phyloP scores from a whole-genome alignment of 2,329 filamentous ascomycete species.

The Hymenoscyphus fructigenus region DNA sequence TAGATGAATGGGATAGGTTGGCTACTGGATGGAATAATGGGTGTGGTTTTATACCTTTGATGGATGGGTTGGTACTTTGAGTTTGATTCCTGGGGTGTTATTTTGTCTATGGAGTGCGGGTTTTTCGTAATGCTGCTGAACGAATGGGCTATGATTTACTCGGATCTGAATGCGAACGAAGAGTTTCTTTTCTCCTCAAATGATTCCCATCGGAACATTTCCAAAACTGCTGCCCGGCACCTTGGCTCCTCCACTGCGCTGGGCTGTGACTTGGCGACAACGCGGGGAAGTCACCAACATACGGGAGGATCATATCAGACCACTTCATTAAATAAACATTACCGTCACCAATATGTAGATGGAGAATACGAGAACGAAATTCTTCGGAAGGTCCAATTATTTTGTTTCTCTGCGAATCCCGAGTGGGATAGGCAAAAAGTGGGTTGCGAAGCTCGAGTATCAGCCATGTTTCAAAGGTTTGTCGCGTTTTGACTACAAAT shows the following conservation, averaged over 20 bases:
- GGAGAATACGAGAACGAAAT: too few relatives aligned
- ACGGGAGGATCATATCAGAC: not conserved
- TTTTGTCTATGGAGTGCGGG: not conserved
- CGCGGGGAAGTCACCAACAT: not conserved
- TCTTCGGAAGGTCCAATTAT: not conserved
- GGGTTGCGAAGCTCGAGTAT: not conserved
- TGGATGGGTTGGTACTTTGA: not conserved
- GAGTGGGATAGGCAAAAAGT: not conserved
- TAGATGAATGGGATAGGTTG: too few relatives aligned
- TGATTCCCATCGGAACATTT: too few relatives aligned
- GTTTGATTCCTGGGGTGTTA: not conserved
- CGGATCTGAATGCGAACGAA: too few relatives aligned
- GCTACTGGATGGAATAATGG: not conserved
- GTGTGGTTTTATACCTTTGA: not conserved
- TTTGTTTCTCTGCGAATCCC: not conserved
- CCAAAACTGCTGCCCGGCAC: too few relatives aligned
- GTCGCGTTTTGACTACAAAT: not conserved
- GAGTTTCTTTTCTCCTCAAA: too few relatives aligned
- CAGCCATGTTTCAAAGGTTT: conserved; percentile 1
- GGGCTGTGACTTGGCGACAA: not conserved
- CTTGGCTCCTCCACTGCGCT: not conserved
- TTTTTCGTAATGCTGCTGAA: not conserved
- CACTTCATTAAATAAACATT: not conserved
- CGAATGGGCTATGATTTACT: too few relatives aligned
- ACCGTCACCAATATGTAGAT: not conserved